Evolutionary conservation across 2,329 filamentous ascomycete species (phyloP).

Genomic region (Hymenotorrendiella dingleyae): DNA sequence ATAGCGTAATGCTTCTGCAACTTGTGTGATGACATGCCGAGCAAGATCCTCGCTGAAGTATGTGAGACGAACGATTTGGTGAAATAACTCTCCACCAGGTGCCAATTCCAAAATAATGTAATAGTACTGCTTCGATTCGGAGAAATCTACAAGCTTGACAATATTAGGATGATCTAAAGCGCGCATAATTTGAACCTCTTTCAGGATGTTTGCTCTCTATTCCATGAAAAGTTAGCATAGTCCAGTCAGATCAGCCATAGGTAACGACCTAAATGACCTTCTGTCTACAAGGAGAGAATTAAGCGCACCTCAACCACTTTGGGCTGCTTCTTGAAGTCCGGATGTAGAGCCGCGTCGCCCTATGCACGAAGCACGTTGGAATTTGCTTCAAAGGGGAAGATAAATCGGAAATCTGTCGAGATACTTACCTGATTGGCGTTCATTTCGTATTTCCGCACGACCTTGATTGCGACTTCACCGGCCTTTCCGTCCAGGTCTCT

Average conservation of each 20-base stretch:
- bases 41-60: constrained; percentile 97
- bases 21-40: constrained; percentile 88
- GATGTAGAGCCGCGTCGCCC: constrained; percentile 89
- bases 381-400: constrained; percentile 33
- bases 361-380: constrained; percentile 56
- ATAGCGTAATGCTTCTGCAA: constrained; percentile 90
- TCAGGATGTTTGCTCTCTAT: constrained; percentile 93
- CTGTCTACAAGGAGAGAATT: constrained; percentile 30
- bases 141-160: constrained; percentile 87
- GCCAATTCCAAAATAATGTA: constrained; percentile 96
- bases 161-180: constrained; percentile 95
- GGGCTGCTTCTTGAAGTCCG: constrained; percentile 89
- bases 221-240: constrained; percentile 13
- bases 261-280: constrained; percentile 16
- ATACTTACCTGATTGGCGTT: constrained; percentile 93
- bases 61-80: constrained; percentile 95
- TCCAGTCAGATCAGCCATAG: not conserved
- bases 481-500: constrained; percentile 65
- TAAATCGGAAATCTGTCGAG: constrained; percentile 24
- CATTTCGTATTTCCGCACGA: constrained; percentile 98
- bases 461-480: constrained; percentile 91
- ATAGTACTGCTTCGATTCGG: constrained; percentile 91
- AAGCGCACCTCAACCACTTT: constrained; percentile 93
- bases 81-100: constrained; percentile 92
- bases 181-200: constrained; percentile 98